A percentile compares a stretch with the other conserved stretches of the same genome.
These are phyloP conservation scores for Carex cristatella DNA, from an alignment of 176 grass and related monocot genomes.

Conservation along the genomic window DNA sequence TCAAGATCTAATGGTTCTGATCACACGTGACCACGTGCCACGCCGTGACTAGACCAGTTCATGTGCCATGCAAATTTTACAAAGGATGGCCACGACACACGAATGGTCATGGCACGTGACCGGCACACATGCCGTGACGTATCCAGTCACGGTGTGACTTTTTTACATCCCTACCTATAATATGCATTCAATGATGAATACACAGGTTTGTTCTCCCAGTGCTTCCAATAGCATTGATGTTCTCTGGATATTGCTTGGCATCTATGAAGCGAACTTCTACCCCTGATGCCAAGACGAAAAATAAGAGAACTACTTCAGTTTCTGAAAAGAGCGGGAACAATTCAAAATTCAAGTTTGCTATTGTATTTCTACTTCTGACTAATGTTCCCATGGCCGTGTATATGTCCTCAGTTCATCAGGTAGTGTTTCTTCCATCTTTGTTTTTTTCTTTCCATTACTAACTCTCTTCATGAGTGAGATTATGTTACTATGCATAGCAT, in stretches of 20 bases:
- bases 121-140: too few relatives aligned
- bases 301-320: neutral
- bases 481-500: too few relatives aligned
- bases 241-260: conserved; percentile 77
- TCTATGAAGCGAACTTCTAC: conserved; percentile 18
- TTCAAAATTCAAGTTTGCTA: conserved; percentile 46
- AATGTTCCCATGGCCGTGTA: conserved; percentile 90
- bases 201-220: conserved; percentile 91
- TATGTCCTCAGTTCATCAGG: conserved; percentile 84
- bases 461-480: too few relatives aligned
- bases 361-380: conserved; percentile 57
- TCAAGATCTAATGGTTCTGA: too few relatives aligned
- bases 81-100: too few relatives aligned
- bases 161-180: neutral
- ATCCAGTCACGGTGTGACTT: too few relatives aligned
- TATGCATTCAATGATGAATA: neutral
- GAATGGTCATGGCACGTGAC: too few relatives aligned
- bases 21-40: too few relatives aligned
- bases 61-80: too few relatives aligned
- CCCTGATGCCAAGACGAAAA: conserved; percentile 28
- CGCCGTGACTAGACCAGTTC: too few relatives aligned
- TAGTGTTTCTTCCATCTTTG: conserved; percentile 23
- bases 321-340: neutral
- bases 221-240: conserved; percentile 82
- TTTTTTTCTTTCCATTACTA: neutral